Percentiles rank a stretch among this genome's conserved stretches.
These are phyloP conservation scores for Rossbeevera mucosa DNA, from an alignment of 768 basidiomycete species.

Conservation along the genomic window DNA sequence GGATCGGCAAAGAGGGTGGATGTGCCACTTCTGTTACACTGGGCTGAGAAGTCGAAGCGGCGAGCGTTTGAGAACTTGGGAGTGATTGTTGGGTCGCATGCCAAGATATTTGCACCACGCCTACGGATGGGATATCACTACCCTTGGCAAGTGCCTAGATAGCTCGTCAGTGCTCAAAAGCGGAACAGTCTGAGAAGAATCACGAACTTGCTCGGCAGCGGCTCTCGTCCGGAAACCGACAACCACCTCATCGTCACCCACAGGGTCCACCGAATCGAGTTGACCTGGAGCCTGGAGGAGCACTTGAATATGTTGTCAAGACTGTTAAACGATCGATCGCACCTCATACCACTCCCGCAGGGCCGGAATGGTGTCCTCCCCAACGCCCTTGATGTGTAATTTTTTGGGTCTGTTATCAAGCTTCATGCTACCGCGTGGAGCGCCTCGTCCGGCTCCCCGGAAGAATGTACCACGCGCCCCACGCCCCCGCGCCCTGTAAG, in stretches of 20 bases:
- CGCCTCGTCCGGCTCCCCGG: conserved; percentile 61
- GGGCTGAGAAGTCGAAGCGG: conserved; percentile 20
- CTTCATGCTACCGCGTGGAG: conserved; percentile 72
- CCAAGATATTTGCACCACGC: conserved; percentile 66
- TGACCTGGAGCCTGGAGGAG: conserved; percentile 57
- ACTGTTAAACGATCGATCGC: conserved; percentile 5
- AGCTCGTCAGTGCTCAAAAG: conserved; percentile 8
- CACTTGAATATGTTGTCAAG: conserved; percentile 1
- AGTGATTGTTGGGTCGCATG: conserved; percentile 36
- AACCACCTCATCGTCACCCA: conserved; percentile 54
- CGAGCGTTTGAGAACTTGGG: conserved; percentile 17
- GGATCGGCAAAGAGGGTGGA: conserved; percentile 13
- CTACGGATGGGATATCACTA: conserved; percentile 57
- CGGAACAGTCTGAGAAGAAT: neutral
- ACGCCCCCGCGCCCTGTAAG: conserved; percentile 65
- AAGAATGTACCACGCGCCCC: conserved; percentile 55
- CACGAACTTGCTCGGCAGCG: conserved; percentile 72
- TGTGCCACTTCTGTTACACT: conserved; percentile 24
- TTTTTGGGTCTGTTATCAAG: conserved; percentile 87
- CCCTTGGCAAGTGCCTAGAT: conserved; percentile 71
- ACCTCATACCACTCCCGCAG: conserved; percentile 86
- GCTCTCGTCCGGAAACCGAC: conserved; percentile 68
- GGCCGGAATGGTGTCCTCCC: conserved; percentile 49
- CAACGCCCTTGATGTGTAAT: conserved; percentile 67
- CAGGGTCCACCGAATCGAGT: conserved; percentile 56